Evolutionary conservation across 306 rosid species (phyloP).

Genomic region (Castanea sativa): DNA sequence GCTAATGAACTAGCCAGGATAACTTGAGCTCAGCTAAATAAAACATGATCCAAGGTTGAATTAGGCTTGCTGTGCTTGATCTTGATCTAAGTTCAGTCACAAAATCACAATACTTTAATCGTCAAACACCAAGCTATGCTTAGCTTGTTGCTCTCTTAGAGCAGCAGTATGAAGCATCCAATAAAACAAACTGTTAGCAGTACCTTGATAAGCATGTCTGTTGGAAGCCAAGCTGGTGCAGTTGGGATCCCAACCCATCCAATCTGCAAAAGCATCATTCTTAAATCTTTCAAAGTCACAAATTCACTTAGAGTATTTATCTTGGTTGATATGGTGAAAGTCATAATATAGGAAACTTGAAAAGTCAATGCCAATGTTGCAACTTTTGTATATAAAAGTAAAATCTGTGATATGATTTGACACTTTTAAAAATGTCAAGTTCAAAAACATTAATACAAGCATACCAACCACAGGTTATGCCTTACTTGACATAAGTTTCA

Average conservation of each 20-base stretch:
- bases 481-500: too few relatives aligned
- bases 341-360: neutral
- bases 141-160: neutral
- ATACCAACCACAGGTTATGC: too few relatives aligned
- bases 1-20: neutral
- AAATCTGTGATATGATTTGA: neutral
- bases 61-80: neutral
- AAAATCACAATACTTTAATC: neutral
- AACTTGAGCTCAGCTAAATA: neutral
- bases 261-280: constrained; percentile 37
- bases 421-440: neutral
- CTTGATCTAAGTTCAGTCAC: neutral
- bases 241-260: constrained; percentile 98
- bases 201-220: constrained; percentile 94
- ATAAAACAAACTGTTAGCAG: neutral
- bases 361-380: neutral
- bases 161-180: neutral
- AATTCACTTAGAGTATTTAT: neutral
- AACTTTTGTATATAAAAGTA: neutral
- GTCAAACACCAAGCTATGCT: neutral
- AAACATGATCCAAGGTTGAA: neutral
- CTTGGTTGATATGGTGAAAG: neutral
- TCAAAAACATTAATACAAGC: too few relatives aligned
- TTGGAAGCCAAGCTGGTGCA: constrained; percentile 98
- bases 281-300: neutral